Evolutionary conservation across 129 eudicot species (phyloP), one percentile per base, ranked within the genome.

Genomic region (Mikania micrantha): DNA sequence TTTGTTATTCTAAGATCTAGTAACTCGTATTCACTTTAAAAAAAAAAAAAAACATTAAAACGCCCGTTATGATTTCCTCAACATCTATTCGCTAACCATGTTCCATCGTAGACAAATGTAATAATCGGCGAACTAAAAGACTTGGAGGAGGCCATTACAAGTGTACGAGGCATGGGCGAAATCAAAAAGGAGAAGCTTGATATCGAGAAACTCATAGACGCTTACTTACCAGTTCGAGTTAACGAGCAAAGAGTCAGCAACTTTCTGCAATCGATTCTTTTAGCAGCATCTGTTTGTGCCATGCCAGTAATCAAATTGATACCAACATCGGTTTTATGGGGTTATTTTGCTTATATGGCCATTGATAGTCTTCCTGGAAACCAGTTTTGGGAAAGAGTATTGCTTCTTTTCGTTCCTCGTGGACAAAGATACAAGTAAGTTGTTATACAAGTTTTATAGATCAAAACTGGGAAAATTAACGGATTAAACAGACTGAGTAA

Each of bases 261-360:
- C 24, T 49, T 89, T 38, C 54, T 89, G 29, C 96, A 89, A 38
- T 86, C 96, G 56, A 25, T 81, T 56, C 87, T 80, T 39, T 76
- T 80, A 70, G 83, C 73, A 16, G 66, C 67, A 10, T 69, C 82
- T 50, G 60, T 82, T 1, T 81, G 79, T 41, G 95, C 82, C 15
- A 81, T 81, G 78, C 95, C 90, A 1, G 5, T 82, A 11, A 87
- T 90, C 40, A 87, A 76, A 62, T 50, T 59, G 71, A 84, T 90
- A 31, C 97, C 97, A 1, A 79, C 97, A 5, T 90, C 95, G 3
- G 87, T 88, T 74, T 79, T 87, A 32, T 90, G 88, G 96, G 96
- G 90, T 17, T 85, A 85, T 74, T 79, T 81, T 39, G 84, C 85
- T 25, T 85, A 75, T 72, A 79, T 85, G 87, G 84, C 87, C 53